Evolutionary conservation across 257 asterid species (phyloP).

Genomic region (Capsicum pubescens): DNA sequence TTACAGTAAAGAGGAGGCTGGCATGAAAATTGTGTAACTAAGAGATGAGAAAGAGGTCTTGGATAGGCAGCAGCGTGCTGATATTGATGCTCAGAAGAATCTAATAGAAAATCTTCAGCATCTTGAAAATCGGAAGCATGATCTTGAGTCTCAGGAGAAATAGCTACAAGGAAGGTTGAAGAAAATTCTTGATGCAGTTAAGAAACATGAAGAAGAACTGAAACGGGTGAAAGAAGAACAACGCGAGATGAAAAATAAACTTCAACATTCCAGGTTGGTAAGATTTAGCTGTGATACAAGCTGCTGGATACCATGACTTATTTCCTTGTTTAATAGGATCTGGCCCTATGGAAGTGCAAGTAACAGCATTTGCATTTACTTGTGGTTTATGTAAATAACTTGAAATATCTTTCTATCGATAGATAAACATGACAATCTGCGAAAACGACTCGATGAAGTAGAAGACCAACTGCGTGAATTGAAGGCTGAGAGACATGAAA

Average conservation of each 20-base stretch:
- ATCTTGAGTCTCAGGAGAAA: conserved; percentile 85
- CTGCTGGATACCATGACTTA: neutral
- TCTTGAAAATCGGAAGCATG: conserved; percentile 82
- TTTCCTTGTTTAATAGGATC: conserved; percentile 4
- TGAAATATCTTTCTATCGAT: conserved; percentile 39
- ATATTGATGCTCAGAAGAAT: conserved; percentile 81
- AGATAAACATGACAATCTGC: conserved; percentile 71
- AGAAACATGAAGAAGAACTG: conserved; percentile 77
- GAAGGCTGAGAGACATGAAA: conserved; percentile 95
- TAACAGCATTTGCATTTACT: conserved; percentile 18
- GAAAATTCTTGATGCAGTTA: conserved; percentile 77
- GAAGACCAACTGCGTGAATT: conserved; percentile 87
- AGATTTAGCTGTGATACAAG: neutral
- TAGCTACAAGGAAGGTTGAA: conserved; percentile 78
- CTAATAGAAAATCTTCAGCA: conserved; percentile 94
- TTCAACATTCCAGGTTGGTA: conserved; percentile 67
- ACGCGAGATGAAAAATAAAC: conserved; percentile 83
- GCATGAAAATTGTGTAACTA: conserved; percentile 88
- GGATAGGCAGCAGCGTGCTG: conserved; percentile 96
- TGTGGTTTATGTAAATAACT: conserved; percentile 20
- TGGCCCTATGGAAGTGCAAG: conserved; percentile 16
- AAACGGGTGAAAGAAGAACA: conserved; percentile 74
- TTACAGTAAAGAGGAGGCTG: conserved; percentile 97
- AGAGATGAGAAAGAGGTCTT: conserved; percentile 93
- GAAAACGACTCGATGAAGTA: conserved; percentile 69